A percentile compares a stretch with the other conserved stretches of the same genome.
Conservation (phyloP, 495 filamentous ascomycete genomes). For the Aspergillus steynii region DNA sequence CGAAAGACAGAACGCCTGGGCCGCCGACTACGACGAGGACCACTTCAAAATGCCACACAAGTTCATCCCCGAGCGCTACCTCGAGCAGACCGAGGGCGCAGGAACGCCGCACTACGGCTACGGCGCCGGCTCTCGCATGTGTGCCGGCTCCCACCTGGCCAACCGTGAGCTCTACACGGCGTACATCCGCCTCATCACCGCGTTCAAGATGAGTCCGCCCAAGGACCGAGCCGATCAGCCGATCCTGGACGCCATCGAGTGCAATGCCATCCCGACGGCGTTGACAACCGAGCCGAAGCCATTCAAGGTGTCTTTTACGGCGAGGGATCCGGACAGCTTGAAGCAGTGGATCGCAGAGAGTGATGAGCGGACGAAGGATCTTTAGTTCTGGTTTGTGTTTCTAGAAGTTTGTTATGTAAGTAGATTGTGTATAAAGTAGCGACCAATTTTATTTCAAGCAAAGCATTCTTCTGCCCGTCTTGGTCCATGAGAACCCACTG, state of each 20-base stretch:
- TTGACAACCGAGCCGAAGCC: slow-evolving; percentile 70
- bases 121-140: slow-evolving; percentile 71
- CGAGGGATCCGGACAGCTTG: slow-evolving; percentile 45
- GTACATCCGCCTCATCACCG: slow-evolving; percentile 65
- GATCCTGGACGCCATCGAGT: slow-evolving; percentile 60
- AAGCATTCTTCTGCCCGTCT: no score
- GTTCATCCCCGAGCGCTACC: slow-evolving; percentile 66
- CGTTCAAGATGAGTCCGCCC: slow-evolving; percentile 56
- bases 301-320: slow-evolving; percentile 59
- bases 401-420: no score
- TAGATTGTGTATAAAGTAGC: no score
- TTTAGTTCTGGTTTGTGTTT: slow-evolving; percentile 26
- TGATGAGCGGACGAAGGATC: slow-evolving; percentile 58
- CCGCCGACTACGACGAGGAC: slow-evolving; percentile 64
- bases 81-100: slow-evolving; percentile 53
- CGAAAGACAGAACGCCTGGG: slow-evolving; percentile 59
- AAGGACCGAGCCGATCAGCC: slow-evolving; percentile 46
- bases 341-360: slow-evolving; percentile 55
- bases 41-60: slow-evolving; percentile 61
- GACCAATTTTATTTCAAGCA: no score
- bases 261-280: slow-evolving; percentile 63
- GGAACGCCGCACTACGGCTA: slow-evolving; percentile 72
- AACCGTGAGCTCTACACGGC: slow-evolving; percentile 70
- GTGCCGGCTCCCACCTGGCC: slow-evolving; percentile 67
- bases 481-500: no score